Evolutionary conservation across 129 eudicot genomes (phyloP), one percentile per base, ranked within the genome.

Genomic region (Sambucus nigra): DNA sequence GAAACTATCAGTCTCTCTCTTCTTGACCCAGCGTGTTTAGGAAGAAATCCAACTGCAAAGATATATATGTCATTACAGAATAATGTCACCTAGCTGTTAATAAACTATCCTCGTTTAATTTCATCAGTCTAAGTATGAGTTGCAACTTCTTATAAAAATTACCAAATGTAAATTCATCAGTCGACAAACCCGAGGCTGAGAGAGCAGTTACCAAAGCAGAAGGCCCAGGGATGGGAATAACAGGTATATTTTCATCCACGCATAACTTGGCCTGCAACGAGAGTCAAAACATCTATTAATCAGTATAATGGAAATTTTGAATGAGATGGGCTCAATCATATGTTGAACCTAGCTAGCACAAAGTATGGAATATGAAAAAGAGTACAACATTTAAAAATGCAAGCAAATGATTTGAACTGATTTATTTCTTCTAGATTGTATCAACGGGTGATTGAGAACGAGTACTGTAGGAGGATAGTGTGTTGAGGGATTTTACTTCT

Each of bases 151-250:
- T 20, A 42, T 51, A 25, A 22, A 38, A 64, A 16, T 72, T 82
- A 92, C 99, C 99, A 75, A 92, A 92, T 38, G 96, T 59, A 56
- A 92, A 92, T 60, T 92, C 99, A 14, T 69, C 66, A 5, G 91
- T 92, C 1, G 87, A 77, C 69, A 92, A 70, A 44, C 99, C 96
- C 5, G 99, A 92, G 42, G 91, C 99, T 19, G 91, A 82, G 66
- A 92, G 91, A 69, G 95, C 94, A 53, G 99, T 57, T 31, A 92
- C 76, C 64, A 76, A 64, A 69, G 98, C 98, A 59, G 80, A 89
- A 69, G 95, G 88, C 45, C 98, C 98, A 15, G 98, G 99, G 25
- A 92, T 70, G 1, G 96, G 96, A 55, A 78, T 67, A 22, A 92
- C 94, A 0, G 68, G 74, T 16, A 92, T 75, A 57, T 77, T 69